phyloP scores from a whole-genome alignment of 2,329 filamentous ascomycete species.

The Geosmithia morbida region DNA sequence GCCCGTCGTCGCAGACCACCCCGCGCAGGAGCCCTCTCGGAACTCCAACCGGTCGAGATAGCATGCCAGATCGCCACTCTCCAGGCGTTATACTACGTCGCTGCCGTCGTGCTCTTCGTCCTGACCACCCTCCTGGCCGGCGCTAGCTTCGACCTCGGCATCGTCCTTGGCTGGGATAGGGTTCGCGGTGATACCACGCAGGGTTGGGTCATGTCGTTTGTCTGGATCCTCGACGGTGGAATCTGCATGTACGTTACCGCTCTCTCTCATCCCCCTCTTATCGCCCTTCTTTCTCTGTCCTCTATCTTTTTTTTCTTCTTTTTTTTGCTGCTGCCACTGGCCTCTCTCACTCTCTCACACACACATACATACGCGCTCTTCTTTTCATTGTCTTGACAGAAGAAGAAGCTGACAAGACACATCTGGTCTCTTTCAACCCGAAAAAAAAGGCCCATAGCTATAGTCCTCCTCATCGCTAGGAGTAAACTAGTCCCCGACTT shows the following conservation, averaged over 20 bases:
- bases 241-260: conserved; percentile 29
- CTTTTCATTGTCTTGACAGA: too few species aligned
- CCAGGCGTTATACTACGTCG: conserved; percentile 40
- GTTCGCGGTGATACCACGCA: conserved; percentile 47
- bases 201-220: conserved; percentile 43
- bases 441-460: conserved; percentile 59
- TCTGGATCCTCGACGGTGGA: conserved; percentile 42
- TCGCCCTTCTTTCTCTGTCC: background rate
- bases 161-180: conserved; percentile 43
- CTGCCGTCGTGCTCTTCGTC: conserved; percentile 35
- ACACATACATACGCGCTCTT: too few species aligned
- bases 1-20: conserved; percentile 41
- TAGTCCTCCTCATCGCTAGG: conserved; percentile 71
- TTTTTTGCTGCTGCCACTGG: background rate
- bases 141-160: conserved; percentile 32
- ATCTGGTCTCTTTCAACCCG: too few species aligned
- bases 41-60: conserved; percentile 46
- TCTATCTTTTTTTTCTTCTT: too few species aligned
- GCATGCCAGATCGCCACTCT: conserved; percentile 42
- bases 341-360: too few species aligned
- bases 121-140: conserved; percentile 47
- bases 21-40: conserved; percentile 43
- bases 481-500: conserved; percentile 95
- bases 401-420: too few species aligned
- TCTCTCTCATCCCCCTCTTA: conserved; percentile 2